Evolutionary conservation across 768 basidiomycete species (phyloP).

Genomic region (Rhodotorula toruloides): DNA sequence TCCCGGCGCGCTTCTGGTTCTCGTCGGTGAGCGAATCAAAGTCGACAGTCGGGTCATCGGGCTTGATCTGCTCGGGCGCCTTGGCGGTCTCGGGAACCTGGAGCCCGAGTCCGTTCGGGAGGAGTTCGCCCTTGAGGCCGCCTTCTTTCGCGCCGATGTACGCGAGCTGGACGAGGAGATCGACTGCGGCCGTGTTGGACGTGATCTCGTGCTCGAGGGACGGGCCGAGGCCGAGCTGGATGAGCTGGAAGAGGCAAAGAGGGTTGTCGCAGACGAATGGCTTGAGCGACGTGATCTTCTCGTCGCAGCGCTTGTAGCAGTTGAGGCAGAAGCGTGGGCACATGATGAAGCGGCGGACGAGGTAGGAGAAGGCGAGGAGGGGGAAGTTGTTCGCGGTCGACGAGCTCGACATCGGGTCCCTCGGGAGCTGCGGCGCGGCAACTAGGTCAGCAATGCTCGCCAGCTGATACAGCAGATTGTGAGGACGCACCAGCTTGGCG

Average conservation of each 20-base stretch:
- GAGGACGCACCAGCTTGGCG: constrained; percentile 17
- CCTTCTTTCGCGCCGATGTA: constrained; percentile 58
- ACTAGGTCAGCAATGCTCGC: neutral
- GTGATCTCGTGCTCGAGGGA: constrained; percentile 72
- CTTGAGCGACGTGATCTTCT: constrained; percentile 50
- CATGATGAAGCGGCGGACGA: constrained; percentile 60
- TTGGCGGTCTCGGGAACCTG: constrained; percentile 46
- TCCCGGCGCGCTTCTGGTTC: neutral
- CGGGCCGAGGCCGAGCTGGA: constrained; percentile 60
- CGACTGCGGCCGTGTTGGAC: constrained; percentile 60
- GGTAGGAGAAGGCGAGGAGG: constrained; percentile 61
- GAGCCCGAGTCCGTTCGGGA: constrained; percentile 60
- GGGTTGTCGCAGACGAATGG: constrained; percentile 66
- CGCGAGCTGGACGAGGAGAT: constrained; percentile 62
- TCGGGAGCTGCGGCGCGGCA: constrained; percentile 39
- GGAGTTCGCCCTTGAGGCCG: constrained; percentile 58
- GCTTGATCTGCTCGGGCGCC: neutral
- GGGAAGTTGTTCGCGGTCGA: constrained; percentile 55
- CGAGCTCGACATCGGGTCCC: constrained; percentile 51
- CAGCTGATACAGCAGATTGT: neutral
- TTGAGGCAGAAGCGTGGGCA: constrained; percentile 68
- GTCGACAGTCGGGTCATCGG: constrained; percentile 6
- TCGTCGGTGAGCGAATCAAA: constrained; percentile 15
- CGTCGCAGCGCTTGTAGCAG: constrained; percentile 53
- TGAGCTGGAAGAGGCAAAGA: constrained; percentile 67